Percentiles rank a stretch among this genome's conserved stretches.
These are phyloP conservation scores for Saccharum officinarum DNA, from an alignment of 176 grass and related monocot genomes.

Conservation along the genomic window DNA sequence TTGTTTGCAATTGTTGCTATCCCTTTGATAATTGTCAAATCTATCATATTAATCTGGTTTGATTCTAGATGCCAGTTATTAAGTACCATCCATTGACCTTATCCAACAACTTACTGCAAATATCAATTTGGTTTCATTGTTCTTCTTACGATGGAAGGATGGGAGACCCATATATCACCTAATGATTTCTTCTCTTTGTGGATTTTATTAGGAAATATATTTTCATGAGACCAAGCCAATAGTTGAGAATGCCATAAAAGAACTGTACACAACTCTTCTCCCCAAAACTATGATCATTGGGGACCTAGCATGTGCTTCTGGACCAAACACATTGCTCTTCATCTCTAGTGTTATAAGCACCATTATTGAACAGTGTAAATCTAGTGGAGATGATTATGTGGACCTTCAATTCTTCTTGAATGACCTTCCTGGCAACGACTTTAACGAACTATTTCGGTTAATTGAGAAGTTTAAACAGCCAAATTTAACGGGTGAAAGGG, in stretches of 20 bases:
- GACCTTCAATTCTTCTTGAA: background rate
- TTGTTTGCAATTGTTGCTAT: background rate
- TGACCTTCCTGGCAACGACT: background rate
- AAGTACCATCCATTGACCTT: no score
- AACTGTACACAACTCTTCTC: background rate
- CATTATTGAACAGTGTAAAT: background rate
- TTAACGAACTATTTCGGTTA: background rate
- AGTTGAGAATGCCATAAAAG: constrained; percentile 1
- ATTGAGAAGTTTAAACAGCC: background rate
- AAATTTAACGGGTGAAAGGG: background rate
- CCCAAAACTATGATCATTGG: background rate
- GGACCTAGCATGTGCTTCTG: background rate
- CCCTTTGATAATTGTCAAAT: background rate
- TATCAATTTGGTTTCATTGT: background rate
- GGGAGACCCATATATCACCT: no score
- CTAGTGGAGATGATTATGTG: background rate
- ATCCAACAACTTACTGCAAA: background rate
- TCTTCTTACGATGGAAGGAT: background rate
- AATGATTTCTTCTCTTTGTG: background rate
- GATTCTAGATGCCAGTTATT: no score
- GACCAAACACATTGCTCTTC: background rate
- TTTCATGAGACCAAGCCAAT: background rate
- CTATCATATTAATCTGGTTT: background rate
- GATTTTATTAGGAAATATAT: constrained; percentile 17
- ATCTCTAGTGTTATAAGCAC: background rate